Evolutionary conservation across 1,139 yeast species (phyloP).

Genomic region (Wickerhamomyces sp.): DNA sequence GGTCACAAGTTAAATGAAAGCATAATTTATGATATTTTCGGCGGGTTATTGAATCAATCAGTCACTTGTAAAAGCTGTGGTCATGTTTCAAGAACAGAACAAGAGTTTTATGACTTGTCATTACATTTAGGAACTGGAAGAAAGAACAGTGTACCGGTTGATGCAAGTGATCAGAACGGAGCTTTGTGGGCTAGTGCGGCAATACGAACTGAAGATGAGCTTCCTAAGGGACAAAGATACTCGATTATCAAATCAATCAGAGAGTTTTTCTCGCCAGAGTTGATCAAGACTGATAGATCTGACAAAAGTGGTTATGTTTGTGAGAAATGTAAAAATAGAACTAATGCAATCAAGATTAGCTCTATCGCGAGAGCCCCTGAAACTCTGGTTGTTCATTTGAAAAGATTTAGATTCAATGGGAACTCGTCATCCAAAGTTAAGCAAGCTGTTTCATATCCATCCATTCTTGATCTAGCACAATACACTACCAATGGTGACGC

Average conservation of each 20-base stretch:
- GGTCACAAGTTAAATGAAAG: slow-evolving; percentile 79
- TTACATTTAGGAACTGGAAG: slow-evolving; percentile 45
- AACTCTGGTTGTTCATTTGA: slow-evolving; percentile 77
- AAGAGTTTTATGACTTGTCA: slow-evolving; percentile 90
- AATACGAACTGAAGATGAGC: slow-evolving; percentile 9
- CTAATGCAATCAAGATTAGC: slow-evolving; percentile 73
- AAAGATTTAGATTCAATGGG: slow-evolving; percentile 86
- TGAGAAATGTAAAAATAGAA: slow-evolving; percentile 74
- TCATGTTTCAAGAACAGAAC: slow-evolving; percentile 80
- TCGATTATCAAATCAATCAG: slow-evolving; percentile 68
- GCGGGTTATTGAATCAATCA: slow-evolving; percentile 80
- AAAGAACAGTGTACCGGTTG: slow-evolving; percentile 13
- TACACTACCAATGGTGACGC: slow-evolving; percentile 49
- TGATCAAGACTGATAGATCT: slow-evolving; percentile 58
- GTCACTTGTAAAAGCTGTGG: slow-evolving; percentile 81
- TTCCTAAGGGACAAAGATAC: slow-evolving; percentile 34
- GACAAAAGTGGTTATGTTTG: slow-evolving; percentile 77
- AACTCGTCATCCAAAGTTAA: slow-evolving; percentile 76
- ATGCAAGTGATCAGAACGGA: too few relatives aligned
- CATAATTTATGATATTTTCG: slow-evolving; percentile 86
- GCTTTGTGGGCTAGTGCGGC: too few relatives aligned
- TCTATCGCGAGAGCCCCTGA: slow-evolving; percentile 83
- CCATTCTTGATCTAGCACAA: slow-evolving; percentile 65
- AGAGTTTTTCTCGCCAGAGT: slow-evolving; percentile 79
- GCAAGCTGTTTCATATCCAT: slow-evolving; percentile 78